Conservation (phyloP, 2,329 filamentous ascomycete genomes). For the Hypocrella siamensis region DNA sequence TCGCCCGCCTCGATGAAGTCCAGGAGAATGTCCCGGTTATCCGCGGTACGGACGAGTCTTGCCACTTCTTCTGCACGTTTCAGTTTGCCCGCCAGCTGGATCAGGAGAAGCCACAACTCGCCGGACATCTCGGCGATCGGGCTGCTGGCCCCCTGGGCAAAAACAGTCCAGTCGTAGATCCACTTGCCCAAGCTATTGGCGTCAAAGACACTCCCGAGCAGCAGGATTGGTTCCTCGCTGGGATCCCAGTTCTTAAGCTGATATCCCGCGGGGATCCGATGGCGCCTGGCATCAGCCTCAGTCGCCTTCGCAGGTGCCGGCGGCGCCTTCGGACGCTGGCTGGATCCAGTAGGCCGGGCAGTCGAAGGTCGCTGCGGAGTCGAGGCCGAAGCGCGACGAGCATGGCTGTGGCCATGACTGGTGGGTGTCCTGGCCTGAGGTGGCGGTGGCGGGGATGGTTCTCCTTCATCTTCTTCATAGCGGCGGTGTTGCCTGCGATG, state of each 20-base stretch:
- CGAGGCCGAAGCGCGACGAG: conserved; percentile 31
- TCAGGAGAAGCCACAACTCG: conserved; percentile 87
- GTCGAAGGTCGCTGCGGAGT: conserved; percentile 37
- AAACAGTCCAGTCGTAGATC: conserved; percentile 99
- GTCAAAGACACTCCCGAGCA: conserved; percentile 91
- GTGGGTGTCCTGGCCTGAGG: conserved; percentile 21
- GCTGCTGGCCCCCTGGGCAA: conserved; percentile 64
- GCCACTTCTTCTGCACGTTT: conserved; percentile 75
- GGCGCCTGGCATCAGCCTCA: conserved; percentile 42
- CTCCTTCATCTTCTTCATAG: too few relatives aligned
- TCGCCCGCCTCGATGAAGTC: conserved; percentile 86
- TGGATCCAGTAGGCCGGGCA: conserved; percentile 24
- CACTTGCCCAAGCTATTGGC: conserved; percentile 96
- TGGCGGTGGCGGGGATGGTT: conserved; percentile 6
- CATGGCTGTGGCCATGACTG: conserved; percentile 24
- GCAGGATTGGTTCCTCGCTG: conserved; percentile 79
- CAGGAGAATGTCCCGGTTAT: conserved; percentile 67
- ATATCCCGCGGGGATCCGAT: conserved; percentile 76
- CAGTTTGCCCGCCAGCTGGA: conserved; percentile 85
- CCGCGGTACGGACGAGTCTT: conserved; percentile 52
- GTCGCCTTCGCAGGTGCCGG: conserved; percentile 32
- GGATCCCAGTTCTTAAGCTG: conserved; percentile 98
- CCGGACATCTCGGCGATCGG: conserved; percentile 84
- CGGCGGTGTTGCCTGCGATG: too few relatives aligned
- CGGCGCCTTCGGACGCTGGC: conserved; percentile 13